These are phyloP conservation scores for Lentinula aciculospora DNA, from an alignment of 768 basidiomycete genomes.

Conservation along the genomic window DNA sequence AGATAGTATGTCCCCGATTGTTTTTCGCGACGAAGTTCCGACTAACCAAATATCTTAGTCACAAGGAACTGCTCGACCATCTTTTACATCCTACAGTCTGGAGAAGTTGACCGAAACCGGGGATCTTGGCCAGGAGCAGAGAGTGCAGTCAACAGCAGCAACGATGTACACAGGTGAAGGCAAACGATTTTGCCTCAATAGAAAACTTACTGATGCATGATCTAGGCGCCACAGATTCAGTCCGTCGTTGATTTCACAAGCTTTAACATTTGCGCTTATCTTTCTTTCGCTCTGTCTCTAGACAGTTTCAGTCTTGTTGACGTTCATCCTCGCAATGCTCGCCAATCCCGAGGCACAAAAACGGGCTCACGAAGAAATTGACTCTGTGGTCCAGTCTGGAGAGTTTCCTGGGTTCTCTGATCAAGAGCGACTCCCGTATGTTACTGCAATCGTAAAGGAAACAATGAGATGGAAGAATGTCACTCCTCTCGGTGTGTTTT, in stretches of 20 bases:
- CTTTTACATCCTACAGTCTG: conserved; percentile 15
- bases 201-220: background rate
- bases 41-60: conserved; percentile 8
- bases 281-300: background rate
- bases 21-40: too few relatives aligned
- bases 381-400: conserved; percentile 7
- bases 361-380: conserved; percentile 10
- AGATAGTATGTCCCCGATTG: conserved; percentile 5
- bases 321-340: conserved; percentile 12
- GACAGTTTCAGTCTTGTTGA: conserved; percentile 9
- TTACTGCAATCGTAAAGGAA: conserved; percentile 14
- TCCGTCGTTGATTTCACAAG: background rate
- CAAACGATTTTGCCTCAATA: background rate
- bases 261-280: background rate
- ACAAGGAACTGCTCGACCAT: conserved; percentile 16
- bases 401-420: conserved; percentile 14
- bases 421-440: conserved; percentile 12
- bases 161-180: conserved; percentile 20
- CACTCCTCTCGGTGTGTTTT: conserved; percentile 3
- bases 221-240: conserved; percentile 9
- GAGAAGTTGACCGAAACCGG: conserved; percentile 12
- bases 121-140: conserved; percentile 16
- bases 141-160: conserved; percentile 18
- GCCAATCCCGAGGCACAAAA: conserved; percentile 9
- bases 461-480: conserved; percentile 9